phyloP scores from a whole-genome alignment of 768 basidiomycete species.

The Collybia sordida region DNA sequence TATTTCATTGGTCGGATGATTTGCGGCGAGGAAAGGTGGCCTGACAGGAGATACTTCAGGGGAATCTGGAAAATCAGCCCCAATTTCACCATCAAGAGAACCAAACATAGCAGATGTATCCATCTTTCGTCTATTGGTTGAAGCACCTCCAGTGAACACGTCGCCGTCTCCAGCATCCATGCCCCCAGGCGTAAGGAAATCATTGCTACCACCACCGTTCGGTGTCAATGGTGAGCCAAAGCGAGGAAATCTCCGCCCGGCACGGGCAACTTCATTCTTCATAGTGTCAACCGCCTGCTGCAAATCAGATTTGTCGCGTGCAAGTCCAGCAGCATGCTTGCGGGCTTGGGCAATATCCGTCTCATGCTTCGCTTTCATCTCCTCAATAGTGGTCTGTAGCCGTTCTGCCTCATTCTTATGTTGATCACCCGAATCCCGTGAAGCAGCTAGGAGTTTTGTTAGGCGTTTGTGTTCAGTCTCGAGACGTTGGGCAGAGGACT shows the following conservation, averaged over 20 bases:
- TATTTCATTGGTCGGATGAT: conserved; percentile 78
- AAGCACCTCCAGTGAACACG: conserved; percentile 64
- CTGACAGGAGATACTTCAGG: conserved; percentile 58
- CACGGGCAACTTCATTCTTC: conserved; percentile 70
- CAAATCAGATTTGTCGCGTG: conserved; percentile 91
- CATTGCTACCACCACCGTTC: conserved; percentile 41
- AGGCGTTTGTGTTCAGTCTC: conserved; percentile 85
- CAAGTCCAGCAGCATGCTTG: conserved; percentile 82
- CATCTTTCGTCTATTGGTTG: conserved; percentile 60
- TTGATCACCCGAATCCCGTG: conserved; percentile 76
- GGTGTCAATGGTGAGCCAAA: conserved; percentile 79
- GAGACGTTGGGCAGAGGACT: conserved; percentile 63
- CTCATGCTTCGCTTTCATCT: conserved; percentile 89
- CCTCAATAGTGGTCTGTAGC: conserved; percentile 59
- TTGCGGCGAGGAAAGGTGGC: conserved; percentile 65
- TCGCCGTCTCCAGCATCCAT: conserved; percentile 62
- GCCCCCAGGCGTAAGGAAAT: conserved; percentile 51
- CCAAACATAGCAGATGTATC: conserved; percentile 38
- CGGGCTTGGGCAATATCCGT: conserved; percentile 92
- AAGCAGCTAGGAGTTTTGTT: conserved; percentile 65
- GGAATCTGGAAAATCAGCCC: conserved; percentile 49
- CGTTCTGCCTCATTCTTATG: conserved; percentile 87
- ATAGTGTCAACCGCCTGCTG: conserved; percentile 76
- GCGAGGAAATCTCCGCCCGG: conserved; percentile 57
- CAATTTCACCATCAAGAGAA: conserved; percentile 36